These are phyloP conservation scores for Geranium brycei DNA, from an alignment of 345 rosid genomes.

Conservation along the genomic window DNA sequence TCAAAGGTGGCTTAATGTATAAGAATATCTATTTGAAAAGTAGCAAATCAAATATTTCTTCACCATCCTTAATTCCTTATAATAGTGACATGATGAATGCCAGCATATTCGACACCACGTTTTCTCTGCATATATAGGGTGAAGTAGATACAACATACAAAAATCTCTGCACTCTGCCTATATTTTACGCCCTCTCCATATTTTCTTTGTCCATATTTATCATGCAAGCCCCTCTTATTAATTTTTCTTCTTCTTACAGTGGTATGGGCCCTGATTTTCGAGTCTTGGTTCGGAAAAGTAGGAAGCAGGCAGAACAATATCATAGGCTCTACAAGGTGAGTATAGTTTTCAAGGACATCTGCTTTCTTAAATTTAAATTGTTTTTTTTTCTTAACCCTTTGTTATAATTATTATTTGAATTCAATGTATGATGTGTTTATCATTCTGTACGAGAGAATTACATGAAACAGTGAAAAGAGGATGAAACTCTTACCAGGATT, in stretches of 20 bases:
- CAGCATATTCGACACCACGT: not conserved
- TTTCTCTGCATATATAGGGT: not conserved
- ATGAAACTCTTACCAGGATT: not conserved
- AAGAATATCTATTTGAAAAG: too few relatives aligned
- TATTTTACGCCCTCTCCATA: not conserved
- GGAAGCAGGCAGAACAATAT: not conserved
- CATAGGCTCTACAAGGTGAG: not conserved
- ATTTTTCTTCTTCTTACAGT: not conserved
- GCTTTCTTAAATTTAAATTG: not conserved
- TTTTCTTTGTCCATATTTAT: not conserved
- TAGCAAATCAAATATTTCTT: not conserved
- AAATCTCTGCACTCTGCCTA: not conserved
- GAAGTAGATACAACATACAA: too few relatives aligned
- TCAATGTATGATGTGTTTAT: too few relatives aligned
- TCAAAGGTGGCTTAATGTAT: not conserved
- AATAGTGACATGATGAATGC: too few relatives aligned
- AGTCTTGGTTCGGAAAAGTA: not conserved
- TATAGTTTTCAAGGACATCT: not conserved
- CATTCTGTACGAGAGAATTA: too few relatives aligned
- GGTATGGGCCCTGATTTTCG: not conserved
- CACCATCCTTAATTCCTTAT: not conserved
- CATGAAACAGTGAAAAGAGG: not conserved
- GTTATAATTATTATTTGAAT: too few relatives aligned
- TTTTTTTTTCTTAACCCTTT: too few relatives aligned
- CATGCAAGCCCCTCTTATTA: not conserved